Conservation (phyloP, 495 filamentous ascomycete species). For the Echria macrotheca region DNA sequence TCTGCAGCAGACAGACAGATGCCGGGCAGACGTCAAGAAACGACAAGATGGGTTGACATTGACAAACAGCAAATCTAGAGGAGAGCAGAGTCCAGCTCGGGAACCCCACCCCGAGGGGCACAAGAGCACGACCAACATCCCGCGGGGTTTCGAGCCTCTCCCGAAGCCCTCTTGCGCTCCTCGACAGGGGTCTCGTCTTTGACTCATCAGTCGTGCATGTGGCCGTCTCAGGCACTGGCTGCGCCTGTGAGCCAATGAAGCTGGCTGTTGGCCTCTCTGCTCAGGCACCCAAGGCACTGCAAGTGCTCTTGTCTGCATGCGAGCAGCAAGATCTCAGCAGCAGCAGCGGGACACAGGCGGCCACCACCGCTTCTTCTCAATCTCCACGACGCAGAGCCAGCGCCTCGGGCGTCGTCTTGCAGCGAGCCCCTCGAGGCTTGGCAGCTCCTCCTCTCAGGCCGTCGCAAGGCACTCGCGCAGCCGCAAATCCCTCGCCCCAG, state of each 20-base stretch:
- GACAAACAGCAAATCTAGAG: no score
- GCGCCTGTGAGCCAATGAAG: slow-evolving; percentile 15
- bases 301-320: slow-evolving; percentile 2
- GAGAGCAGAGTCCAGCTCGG: no score
- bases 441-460: no score
- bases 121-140: no score
- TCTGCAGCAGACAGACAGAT: no score
- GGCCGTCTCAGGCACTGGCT: slow-evolving; percentile 15
- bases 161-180: not conserved
- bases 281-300: slow-evolving; percentile 6
- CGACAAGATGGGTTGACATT: no score
- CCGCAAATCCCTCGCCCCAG: no score
- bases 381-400: not conserved
- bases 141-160: slow-evolving; percentile 6
- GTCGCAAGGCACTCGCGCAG: no score
- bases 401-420: not conserved
- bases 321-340: not conserved
- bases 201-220: slow-evolving; percentile 21
- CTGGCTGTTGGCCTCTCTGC: slow-evolving; percentile 6
- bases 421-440: not conserved
- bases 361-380: not conserved
- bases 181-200: slow-evolving; percentile 15
- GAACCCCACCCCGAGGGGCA: no score
- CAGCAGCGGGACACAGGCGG: slow-evolving; percentile 1
- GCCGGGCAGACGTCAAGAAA: no score